Evolutionary conservation across 2,329 filamentous ascomycete genomes (phyloP), one percentile per base, ranked within the genome.

Genomic region (Dendrostoma leiphaemia): DNA sequence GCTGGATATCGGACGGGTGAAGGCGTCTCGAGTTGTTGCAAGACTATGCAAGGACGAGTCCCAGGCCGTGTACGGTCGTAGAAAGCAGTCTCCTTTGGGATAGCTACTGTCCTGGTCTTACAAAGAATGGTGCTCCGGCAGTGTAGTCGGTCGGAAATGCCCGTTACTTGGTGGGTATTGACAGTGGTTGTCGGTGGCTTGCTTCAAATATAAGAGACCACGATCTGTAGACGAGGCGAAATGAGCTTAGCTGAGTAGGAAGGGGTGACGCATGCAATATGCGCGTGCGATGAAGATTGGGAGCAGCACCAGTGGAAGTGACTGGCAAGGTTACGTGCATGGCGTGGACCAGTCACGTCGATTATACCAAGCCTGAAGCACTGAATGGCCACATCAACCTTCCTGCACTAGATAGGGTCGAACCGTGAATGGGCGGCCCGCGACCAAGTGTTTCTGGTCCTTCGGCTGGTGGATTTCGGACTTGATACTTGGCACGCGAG

Each of bases 311-410:
- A 43, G 48, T 46, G 48, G 43, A 51, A 44, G 55, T 52, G 56
- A 58, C 52, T 58, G 56, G 56, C 54, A 58, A 48, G 66, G 64
- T 67, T 68, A 61, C 65, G 65, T 66, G 67, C 66, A 68, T 61
- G 63, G 62, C 64, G 62, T 64, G 63, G 65, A 68, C 72, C 72
- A 75, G 67, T 74, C 66, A 74, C 62, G 57, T 64, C 62, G 59
- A 63, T 65, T 55, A 67, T 58, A 61, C 59, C 52, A 61, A 65
- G 65, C 63, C 66, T 66, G 65, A 65, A 59, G 60, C 65, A 66
- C 58, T 68, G 65, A 73, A 67, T 74, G 73, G 73, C 65, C 63
- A 61, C 57, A 59, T 51, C 55, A 51, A 61, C 61, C 61, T 59
- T 63, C 58, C 62, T 66, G 66, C 67, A 65, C 69, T 67, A 70